Conservation (phyloP, 345 rosid genomes). For the Atalantia buxifolia region DNA sequence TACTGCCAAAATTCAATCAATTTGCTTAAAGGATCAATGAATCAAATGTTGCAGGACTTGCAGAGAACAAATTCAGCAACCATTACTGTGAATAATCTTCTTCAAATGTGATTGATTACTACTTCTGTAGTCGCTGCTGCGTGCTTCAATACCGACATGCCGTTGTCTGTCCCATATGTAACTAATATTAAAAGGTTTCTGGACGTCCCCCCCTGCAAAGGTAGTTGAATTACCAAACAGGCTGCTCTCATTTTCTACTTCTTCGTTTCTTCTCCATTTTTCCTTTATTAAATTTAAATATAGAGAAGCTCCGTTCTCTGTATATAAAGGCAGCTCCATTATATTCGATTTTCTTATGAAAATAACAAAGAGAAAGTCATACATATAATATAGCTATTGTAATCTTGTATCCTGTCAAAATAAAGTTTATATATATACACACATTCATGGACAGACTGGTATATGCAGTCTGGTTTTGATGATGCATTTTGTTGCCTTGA, state of each 20-base stretch:
- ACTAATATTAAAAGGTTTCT: conserved; percentile 23
- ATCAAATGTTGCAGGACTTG: conserved; percentile 68
- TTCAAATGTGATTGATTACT: conserved; percentile 60
- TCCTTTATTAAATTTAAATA: conserved; percentile 5
- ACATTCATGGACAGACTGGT: conserved; percentile 9
- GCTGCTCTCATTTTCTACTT: conserved; percentile 11
- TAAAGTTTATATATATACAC: conserved; percentile 18
- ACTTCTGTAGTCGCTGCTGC: neutral
- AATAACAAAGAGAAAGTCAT: conserved; percentile 27
- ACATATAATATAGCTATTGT: conserved; percentile 22
- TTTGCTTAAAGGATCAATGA: neutral
- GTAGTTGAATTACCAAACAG: conserved; percentile 19
- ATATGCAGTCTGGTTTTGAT: conserved; percentile 4
- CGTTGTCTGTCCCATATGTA: conserved; percentile 4
- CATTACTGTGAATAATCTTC: conserved; percentile 95
- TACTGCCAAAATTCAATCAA: neutral
- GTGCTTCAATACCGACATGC: neutral
- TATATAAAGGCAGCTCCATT: conserved; percentile 37
- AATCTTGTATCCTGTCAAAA: conserved; percentile 25
- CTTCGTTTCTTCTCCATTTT: neutral
- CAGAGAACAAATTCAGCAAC: conserved; percentile 91
- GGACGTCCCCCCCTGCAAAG: neutral
- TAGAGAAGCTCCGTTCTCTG: conserved; percentile 29
- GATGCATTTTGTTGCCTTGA: neutral
- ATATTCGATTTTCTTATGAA: conserved; percentile 9